Evolutionary conservation across 257 asterid species (phyloP).

Genomic region (Capsicum chinense): DNA sequence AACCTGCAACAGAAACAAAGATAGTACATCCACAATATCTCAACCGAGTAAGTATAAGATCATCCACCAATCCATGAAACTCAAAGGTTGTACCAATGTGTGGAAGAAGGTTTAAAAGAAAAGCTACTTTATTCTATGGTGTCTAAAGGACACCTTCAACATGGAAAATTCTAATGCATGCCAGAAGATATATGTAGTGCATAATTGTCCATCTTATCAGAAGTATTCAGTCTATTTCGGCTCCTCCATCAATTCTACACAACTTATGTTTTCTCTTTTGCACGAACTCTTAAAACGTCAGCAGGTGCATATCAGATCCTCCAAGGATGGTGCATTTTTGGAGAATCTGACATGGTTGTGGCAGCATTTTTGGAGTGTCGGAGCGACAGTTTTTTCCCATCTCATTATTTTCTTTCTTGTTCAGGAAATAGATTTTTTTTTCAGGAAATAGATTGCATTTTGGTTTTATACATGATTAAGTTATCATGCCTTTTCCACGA

Average conservation of each 20-base stretch:
- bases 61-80: slow-evolving; percentile 22
- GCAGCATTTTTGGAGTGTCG: not conserved
- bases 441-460: not conserved
- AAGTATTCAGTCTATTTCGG: too few species aligned
- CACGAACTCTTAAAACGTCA: not conserved
- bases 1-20: slow-evolving; percentile 24
- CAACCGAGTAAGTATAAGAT: not conserved
- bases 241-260: not conserved
- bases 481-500: slow-evolving; percentile 11
- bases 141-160: not conserved
- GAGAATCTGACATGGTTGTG: not conserved
- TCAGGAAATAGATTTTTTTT: not conserved
- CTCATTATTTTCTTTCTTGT: not conserved
- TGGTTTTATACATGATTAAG: not conserved
- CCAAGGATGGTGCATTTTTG: not conserved
- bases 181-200: not conserved
- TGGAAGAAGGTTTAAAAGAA: not conserved
- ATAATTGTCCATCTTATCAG: not conserved
- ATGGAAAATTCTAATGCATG: not conserved
- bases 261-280: not conserved
- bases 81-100: not conserved
- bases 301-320: not conserved
- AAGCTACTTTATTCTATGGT: not conserved
- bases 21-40: not conserved
- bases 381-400: not conserved